Evolutionary conservation across 1,284 basidiomycete species (phyloP).

Genomic region (Fistulinella cinereoalba): DNA sequence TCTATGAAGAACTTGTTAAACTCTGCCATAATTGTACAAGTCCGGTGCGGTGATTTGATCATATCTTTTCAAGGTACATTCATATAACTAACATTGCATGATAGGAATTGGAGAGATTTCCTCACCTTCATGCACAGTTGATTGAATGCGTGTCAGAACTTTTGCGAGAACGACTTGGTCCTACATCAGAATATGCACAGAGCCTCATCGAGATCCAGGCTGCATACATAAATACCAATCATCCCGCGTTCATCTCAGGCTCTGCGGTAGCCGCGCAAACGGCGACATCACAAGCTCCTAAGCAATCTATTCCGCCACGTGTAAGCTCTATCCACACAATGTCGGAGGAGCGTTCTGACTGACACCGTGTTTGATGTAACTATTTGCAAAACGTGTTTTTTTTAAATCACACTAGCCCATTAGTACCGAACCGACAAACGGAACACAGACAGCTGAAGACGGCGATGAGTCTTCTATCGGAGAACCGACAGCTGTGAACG

Average conservation of each 20-base stretch:
- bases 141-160: slow-evolving; percentile 98
- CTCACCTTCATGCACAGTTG: slow-evolving; percentile 87
- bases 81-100: slow-evolving; percentile 8
- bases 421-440: slow-evolving; percentile 57
- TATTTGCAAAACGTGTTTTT: slow-evolving; percentile 2
- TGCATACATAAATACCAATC: slow-evolving; percentile 99
- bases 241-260: slow-evolving; percentile 83
- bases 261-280: slow-evolving; percentile 59
- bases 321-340: slow-evolving; percentile 41
- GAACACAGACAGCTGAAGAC: slow-evolving; percentile 47
- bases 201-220: slow-evolving; percentile 97
- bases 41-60: slow-evolving; percentile 49
- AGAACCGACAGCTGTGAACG: slow-evolving; percentile 50
- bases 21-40: slow-evolving; percentile 99
- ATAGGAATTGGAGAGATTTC: slow-evolving; percentile 97
- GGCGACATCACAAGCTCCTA: slow-evolving; percentile 42
- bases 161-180: slow-evolving; percentile 90
- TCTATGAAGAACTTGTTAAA: slow-evolving; percentile 99
- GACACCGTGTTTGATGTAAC: slow-evolving; percentile 5
- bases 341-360: slow-evolving; percentile 8
- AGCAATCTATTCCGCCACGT: slow-evolving; percentile 43
- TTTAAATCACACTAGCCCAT: slow-evolving; percentile 42
- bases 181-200: slow-evolving; percentile 94
- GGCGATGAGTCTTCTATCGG: slow-evolving; percentile 59
- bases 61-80: background rate